A percentile compares a stretch with the other conserved stretches of the same genome.
Conservation (phyloP, 2,329 filamentous ascomycete genomes). For the Graphilbum sp. region DNA sequence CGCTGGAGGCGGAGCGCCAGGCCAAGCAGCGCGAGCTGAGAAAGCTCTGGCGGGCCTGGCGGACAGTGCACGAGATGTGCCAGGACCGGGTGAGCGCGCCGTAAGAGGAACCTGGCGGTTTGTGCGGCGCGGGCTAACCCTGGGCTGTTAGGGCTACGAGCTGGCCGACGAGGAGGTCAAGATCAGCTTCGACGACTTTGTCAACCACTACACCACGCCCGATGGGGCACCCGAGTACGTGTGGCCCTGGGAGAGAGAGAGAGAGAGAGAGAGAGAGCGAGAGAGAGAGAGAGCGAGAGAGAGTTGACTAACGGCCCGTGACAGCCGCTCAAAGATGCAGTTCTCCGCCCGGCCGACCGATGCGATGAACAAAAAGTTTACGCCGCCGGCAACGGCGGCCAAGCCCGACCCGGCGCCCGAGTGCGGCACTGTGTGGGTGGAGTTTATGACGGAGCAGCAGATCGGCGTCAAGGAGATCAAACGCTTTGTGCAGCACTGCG, state of each 20-base stretch:
- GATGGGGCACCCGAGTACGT: constrained; percentile 64
- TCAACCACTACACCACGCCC: constrained; percentile 49
- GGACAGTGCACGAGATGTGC: constrained; percentile 91
- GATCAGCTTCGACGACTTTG: constrained; percentile 73
- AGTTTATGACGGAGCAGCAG: constrained; percentile 64
- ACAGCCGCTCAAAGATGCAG: constrained; percentile 65
- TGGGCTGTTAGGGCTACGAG: constrained; percentile 61
- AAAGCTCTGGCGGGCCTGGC: constrained; percentile 85
- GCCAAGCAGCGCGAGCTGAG: constrained; percentile 35
- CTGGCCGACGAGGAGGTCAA: constrained; percentile 78
- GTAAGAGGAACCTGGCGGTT: constrained; percentile 1
- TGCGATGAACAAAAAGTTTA: constrained; percentile 73
- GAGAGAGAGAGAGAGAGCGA: constrained; percentile 1
- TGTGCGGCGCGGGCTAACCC: too few species aligned
- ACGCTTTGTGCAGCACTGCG: constrained; percentile 69
- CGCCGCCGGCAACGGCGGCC: constrained; percentile 48
- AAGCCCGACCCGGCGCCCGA: constrained; percentile 57
- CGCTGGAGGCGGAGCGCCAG: constrained; percentile 10
- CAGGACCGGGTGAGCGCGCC: constrained; percentile 56
- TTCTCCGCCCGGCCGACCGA: constrained; percentile 77
- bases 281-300: too few species aligned
- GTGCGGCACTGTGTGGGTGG: constrained; percentile 81
- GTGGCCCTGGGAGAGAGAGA: too few species aligned
- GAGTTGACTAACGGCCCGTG: too few species aligned
- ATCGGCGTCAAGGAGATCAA: constrained; percentile 90